Base-by-base conservation (phyloP, 352 stramenopile genomes). In the Pythium folliculosum region DNA sequence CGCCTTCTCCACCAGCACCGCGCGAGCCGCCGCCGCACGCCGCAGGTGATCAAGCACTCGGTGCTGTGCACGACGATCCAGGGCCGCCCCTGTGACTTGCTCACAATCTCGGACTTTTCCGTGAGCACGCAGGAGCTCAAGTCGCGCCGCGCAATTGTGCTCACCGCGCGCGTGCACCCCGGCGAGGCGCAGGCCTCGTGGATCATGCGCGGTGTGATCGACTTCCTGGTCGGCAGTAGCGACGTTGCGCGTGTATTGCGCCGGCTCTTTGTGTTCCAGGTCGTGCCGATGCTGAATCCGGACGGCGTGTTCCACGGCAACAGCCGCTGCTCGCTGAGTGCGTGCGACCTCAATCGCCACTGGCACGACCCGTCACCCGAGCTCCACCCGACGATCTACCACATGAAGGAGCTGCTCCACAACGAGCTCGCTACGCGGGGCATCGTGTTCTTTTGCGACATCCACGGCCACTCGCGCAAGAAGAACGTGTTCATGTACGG, bases 401-500 rank as follows among this genome's bases (percentile, higher is more conserved):
- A 94, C 60, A 67, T 84, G 6, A 98, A 98, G 63, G 63, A 86
- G 43, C 55, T 97, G 7, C 84, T 98, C n/a, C 38, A 66, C 16
- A 75, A 76, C 35, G 78, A 95, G 49, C 67, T 71, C 14, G 67
- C 65, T 16, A 73, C 69, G 12, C 78, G 87, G 9, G 82, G 88
- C 1, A 73, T 97, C 16, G 78, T 79, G 5, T 88, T 98, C 60
- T 97, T 88, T 55, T 91, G 93, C 35, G 92, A 98, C 71, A 83
- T 98, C 48, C 92, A 98, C 52, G 92, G 91, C n/a, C 92, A 98
- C 53, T 96, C 83, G 0, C 76, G 92, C 17, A 98, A 98, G 71
- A 95, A 95, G 60, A 98, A 98, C 47, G 85, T 98, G 21, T 98
- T 98, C 67, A 85, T 98, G 81, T 98, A 98, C 65, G 95, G 95